These are phyloP conservation scores for Nemania sp. DNA, from an alignment of 2,329 filamentous ascomycete genomes.

Conservation along the genomic window DNA sequence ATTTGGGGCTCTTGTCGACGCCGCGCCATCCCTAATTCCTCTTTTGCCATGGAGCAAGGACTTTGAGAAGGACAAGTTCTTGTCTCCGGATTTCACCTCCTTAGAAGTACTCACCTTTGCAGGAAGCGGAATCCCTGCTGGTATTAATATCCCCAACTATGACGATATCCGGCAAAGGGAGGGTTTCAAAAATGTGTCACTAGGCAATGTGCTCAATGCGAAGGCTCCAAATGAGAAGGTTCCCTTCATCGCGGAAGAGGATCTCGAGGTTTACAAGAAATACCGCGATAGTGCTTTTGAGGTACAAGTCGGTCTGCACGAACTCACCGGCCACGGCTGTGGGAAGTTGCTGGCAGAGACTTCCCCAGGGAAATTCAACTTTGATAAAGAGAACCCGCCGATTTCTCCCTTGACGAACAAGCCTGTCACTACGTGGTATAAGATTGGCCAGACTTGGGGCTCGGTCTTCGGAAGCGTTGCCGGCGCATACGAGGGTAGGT, in stretches of 20 bases:
- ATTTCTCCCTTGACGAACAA: slow-evolving; percentile 77
- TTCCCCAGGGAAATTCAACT: slow-evolving; percentile 80
- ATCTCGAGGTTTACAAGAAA: slow-evolving; percentile 77
- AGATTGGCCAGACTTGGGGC: slow-evolving; percentile 92
- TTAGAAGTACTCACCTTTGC: slow-evolving; percentile 87
- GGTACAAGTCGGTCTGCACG: slow-evolving; percentile 93
- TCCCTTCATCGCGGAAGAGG: slow-evolving; percentile 81
- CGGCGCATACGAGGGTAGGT: slow-evolving; percentile 71
- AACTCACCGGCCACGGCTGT: slow-evolving; percentile 84
- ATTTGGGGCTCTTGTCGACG: slow-evolving; percentile 81
- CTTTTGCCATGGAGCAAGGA: slow-evolving; percentile 84
- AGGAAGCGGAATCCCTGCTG: slow-evolving; percentile 67
- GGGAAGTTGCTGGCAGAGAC: slow-evolving; percentile 94
- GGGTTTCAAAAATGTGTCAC: slow-evolving; percentile 90
- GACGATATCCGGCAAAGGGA: slow-evolving; percentile 69
- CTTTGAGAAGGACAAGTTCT: slow-evolving; percentile 95
- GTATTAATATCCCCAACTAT: slow-evolving; percentile 61
- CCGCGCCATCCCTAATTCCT: slow-evolving; percentile 81
- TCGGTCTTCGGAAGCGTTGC: slow-evolving; percentile 88
- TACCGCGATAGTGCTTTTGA: slow-evolving; percentile 89
- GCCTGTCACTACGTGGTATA: slow-evolving; percentile 85
- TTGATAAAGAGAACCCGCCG: slow-evolving; percentile 80
- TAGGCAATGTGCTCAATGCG: slow-evolving; percentile 90
- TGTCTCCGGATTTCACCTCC: slow-evolving; percentile 94
- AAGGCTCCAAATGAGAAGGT: slow-evolving; percentile 92